phyloP scores from a whole-genome alignment of 1,284 basidiomycete genomes.

The Malassezia yamatoensis region DNA sequence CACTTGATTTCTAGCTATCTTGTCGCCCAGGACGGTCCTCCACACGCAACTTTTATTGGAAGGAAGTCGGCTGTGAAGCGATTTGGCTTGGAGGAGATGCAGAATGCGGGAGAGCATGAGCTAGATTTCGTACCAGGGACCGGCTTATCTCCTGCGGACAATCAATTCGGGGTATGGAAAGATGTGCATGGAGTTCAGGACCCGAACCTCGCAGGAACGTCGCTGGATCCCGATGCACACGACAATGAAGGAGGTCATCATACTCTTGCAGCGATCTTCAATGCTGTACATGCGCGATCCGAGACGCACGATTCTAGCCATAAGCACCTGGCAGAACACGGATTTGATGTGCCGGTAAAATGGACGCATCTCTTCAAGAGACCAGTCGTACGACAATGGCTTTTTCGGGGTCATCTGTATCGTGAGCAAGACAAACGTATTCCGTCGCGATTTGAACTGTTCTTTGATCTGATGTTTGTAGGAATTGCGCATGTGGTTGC shows the following conservation, averaged over 20 bases:
- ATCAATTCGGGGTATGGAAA: not conserved
- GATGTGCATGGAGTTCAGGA: not conserved
- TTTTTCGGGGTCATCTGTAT: conserved; percentile 39
- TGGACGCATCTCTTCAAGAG: conserved; percentile 38
- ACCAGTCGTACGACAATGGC: conserved; percentile 46
- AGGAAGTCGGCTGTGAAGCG: not conserved
- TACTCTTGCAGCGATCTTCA: conserved; percentile 2
- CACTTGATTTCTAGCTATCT: not conserved
- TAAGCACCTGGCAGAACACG: conserved; percentile 23
- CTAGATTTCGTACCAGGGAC: no score
- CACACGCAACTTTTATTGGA: not conserved
- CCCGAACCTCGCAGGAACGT: not conserved
- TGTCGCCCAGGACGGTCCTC: not conserved
- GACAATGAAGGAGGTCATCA: no score
- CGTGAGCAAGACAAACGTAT: conserved; percentile 40
- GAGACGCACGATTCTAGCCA: not conserved
- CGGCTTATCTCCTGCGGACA: not conserved
- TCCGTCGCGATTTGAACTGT: conserved; percentile 43
- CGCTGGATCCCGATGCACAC: not conserved
- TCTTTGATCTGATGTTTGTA: conserved; percentile 45
- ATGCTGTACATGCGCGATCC: conserved; percentile 1
- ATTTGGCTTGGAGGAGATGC: no score
- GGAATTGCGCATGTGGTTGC: conserved; percentile 36
- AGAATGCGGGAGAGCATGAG: no score
- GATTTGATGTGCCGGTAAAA: conserved; percentile 33